phyloP scores from a whole-genome alignment of 129 eudicot species.

The Pseudognaphalium luteoalbum region DNA sequence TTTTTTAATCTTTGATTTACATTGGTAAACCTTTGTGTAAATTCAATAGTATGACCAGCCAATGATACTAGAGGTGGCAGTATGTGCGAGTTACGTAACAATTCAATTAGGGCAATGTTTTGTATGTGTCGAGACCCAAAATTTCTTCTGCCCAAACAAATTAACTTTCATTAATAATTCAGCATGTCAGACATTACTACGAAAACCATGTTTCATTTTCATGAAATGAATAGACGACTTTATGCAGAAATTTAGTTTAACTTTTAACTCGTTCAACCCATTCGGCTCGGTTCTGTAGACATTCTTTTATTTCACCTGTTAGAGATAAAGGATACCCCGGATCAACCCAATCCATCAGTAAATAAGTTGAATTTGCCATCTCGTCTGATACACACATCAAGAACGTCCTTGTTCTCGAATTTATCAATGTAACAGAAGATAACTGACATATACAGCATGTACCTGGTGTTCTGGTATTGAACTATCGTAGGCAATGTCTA shows the following conservation, averaged over 20 bases:
- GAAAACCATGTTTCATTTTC: not conserved
- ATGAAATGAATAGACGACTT: not conserved
- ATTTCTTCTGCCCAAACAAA: not conserved
- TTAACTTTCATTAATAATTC: not conserved
- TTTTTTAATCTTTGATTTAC: too few relatives aligned
- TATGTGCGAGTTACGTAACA: too few relatives aligned
- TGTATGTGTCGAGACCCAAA: not conserved
- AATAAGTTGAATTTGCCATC: not conserved
- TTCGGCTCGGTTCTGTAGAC: not conserved
- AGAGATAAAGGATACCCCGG: not conserved
- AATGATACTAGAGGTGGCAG: not conserved
- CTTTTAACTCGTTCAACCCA: too few relatives aligned
- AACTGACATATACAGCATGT: constrained; percentile 8
- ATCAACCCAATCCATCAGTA: not conserved
- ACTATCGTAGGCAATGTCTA: constrained; percentile 76
- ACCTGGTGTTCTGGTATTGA: constrained; percentile 90
- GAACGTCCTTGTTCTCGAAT: not conserved
- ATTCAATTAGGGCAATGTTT: too few relatives aligned
- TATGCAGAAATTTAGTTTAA: not conserved
- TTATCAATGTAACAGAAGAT: not conserved
- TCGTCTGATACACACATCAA: not conserved
- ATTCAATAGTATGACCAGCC: not conserved
- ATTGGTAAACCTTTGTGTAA: not conserved
- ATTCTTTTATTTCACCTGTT: not conserved
- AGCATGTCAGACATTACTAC: not conserved